These are phyloP conservation scores for Kluyveromyces marxianus DNA, from an alignment of 1,139 yeast species.

Conservation along the genomic window DNA sequence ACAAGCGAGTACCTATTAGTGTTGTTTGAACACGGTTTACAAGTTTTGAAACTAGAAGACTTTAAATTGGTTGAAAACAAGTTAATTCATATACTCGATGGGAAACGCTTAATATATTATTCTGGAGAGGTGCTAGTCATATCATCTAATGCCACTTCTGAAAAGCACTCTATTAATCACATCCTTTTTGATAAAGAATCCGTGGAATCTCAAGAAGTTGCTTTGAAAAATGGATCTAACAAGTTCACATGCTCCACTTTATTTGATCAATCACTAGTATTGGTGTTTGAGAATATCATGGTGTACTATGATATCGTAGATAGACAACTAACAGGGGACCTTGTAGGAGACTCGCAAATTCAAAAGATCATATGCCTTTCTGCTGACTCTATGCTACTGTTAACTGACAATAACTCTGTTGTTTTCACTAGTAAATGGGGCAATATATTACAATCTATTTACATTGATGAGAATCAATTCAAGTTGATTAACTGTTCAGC, in stretches of 20 bases:
- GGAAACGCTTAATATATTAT: conserved; percentile 25
- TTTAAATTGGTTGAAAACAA: conserved; percentile 23
- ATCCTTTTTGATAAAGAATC: conserved; percentile 15
- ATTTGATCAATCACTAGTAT: conserved; percentile 11
- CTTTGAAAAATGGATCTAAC: conserved; percentile 3
- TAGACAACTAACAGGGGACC: conserved; percentile 9
- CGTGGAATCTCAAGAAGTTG: conserved; percentile 9
- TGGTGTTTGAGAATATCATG: conserved; percentile 15
- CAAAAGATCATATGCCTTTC: conserved; percentile 7
- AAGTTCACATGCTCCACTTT: conserved; percentile 13
- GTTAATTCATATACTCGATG: conserved; percentile 22
- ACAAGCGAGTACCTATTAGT: conserved; percentile 26
- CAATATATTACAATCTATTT: conserved; percentile 21
- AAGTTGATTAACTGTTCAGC: not conserved
- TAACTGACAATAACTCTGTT: conserved; percentile 18
- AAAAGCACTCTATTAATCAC: conserved; percentile 9
- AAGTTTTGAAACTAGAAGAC: conserved; percentile 33
- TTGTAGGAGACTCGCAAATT: not conserved
- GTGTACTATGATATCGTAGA: conserved; percentile 14
- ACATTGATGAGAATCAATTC: conserved; percentile 13
- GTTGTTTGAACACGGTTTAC: conserved; percentile 36
- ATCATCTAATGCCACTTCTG: conserved; percentile 10
- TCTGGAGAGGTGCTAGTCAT: conserved; percentile 26
- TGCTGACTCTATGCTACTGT: conserved; percentile 14
- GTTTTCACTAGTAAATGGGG: conserved; percentile 24